Evolutionary conservation across 257 asterid species (phyloP), one percentile per base, ranked within the genome.

Genomic region (Coffea eugenioides): DNA sequence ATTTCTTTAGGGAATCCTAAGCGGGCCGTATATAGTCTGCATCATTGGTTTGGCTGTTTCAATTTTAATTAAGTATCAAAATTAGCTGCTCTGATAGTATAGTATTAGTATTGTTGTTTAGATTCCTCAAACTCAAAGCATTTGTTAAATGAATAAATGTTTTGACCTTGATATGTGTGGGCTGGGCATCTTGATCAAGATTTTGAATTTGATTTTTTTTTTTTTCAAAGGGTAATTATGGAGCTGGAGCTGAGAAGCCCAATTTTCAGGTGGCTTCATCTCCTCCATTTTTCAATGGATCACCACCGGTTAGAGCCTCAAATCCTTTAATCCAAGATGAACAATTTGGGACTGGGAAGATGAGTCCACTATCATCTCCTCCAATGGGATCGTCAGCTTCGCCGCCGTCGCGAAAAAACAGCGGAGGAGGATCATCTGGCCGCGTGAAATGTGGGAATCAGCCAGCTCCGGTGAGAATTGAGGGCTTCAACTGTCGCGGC

Each of bases 401-500:
- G 0, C 66, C 81, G 5, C 72, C 90, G 5, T 74, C 86, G 11
- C 83, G 80, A 4, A 82, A 73, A 77, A 74, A 25, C 18, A 45
- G 77, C 78, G 82, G 71, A 21, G 92, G 90, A 25, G 88, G 92
- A 57, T 86, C 85, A 65, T 82, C 87, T n/a, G 90, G 71, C 31
- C 88, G 86, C 14, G 84, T 84, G 71, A 88, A 77, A 61, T 88
- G 80, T 49, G 89, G 86, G 77, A 76, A 84, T 64, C 88, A 79
- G 51, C 90, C 88, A 54, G 90, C 90, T 70, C 87, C 90, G 10
- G 87, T 87, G 81, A 80, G 82, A 80, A 88, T 91, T 66, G 93
- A 90, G 83, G 97, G 97, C 14, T 91, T 91, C 89, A 84, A 89
- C 41, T 90, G 94, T 71, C 88, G 83, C 56, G 84, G 90, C 85